Evolutionary conservation across 495 filamentous ascomycete genomes (phyloP), one percentile per base, ranked within the genome.

Genomic region (Friedmanniomyces simplex): DNA sequence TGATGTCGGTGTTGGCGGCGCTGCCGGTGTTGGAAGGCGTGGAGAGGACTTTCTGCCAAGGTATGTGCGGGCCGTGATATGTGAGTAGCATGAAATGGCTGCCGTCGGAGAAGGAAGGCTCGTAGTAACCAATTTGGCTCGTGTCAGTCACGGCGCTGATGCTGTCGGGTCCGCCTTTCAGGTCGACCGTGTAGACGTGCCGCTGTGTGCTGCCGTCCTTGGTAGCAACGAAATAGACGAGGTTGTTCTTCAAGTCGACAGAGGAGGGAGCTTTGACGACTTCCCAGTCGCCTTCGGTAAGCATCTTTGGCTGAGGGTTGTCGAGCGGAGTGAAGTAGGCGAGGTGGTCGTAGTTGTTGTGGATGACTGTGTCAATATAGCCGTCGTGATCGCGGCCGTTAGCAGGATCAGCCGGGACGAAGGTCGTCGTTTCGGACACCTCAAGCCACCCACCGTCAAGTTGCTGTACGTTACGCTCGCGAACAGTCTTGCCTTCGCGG

Each of bases 391-490:
- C 75, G 12, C 93, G 83, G 16, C 88, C 88, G 61, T 87, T 90
- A 22, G 69, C 62, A 37, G 86, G 81, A 67, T 95, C 86, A 2
- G 89, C 86, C 8, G 93, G 94, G 52, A 98, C 85, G 65, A 85
- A 95, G 56, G 75, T 80, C 2, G 93, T 96, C 26, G 83, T 79
- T 62, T 97, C 83, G 1, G 89, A 86, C 36, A 96, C 87, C 70
- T 98, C 93, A 60, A 97, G 91, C 93, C 93, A 98, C 43, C 93
- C 93, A 13, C 91, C 91, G 69, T 98, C 93, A 7, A 96, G 72
- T 26, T 80, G 79, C 52, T 82, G 78, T 56, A 97, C 82, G 68
- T 98, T 82, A 20, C 83, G 76, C 14, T 81, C 82, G 54, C 91
- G 76, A 42, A 95, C 83, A 12, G 90, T 80, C 67, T 85, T 88